These are phyloP conservation scores for Immersiella caudata DNA, from an alignment of 495 filamentous ascomycete species.

Conservation along the genomic window DNA sequence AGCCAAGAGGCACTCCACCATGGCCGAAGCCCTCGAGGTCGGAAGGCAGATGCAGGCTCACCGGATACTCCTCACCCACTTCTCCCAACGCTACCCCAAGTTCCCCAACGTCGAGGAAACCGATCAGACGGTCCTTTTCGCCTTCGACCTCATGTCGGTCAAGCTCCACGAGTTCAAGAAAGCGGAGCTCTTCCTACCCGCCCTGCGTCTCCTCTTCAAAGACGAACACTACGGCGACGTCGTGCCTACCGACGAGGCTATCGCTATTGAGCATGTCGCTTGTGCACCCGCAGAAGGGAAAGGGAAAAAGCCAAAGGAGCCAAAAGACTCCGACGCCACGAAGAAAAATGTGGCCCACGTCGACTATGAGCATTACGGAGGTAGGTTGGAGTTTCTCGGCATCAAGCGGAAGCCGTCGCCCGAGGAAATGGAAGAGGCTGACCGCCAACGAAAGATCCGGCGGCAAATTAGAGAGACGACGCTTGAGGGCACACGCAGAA, in stretches of 20 bases:
- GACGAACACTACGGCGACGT: slow-evolving; percentile 22
- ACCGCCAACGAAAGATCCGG: too few relatives aligned
- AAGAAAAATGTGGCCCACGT: too few relatives aligned
- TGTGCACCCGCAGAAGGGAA: background rate
- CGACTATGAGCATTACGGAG: too few relatives aligned
- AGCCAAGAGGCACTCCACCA: slow-evolving; percentile 90
- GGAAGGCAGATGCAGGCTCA: slow-evolving; percentile 76
- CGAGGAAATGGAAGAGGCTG: too few relatives aligned
- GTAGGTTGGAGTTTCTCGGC: too few relatives aligned
- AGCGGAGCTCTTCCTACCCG: slow-evolving; percentile 73
- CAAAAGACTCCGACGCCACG: background rate
- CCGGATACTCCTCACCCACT: slow-evolving; percentile 84
- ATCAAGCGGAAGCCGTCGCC: too few relatives aligned
- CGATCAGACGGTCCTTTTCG: slow-evolving; percentile 63
- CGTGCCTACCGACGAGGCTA: background rate
- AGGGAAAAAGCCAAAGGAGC: background rate
- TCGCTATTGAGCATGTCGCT: background rate
- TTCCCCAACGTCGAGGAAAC: slow-evolving; percentile 57
- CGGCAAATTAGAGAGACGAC: too few relatives aligned
- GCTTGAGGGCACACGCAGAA: too few relatives aligned
- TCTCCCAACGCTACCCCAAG: slow-evolving; percentile 95
- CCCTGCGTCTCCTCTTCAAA: slow-evolving; percentile 68
- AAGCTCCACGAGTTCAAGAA: slow-evolving; percentile 77
- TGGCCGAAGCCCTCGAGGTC: slow-evolving; percentile 77
- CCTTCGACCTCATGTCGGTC: slow-evolving; percentile 88